Evolutionary conservation across 1,139 yeast genomes (phyloP), one percentile per base, ranked within the genome.

Genomic region (Sporopachydermia cereana): DNA sequence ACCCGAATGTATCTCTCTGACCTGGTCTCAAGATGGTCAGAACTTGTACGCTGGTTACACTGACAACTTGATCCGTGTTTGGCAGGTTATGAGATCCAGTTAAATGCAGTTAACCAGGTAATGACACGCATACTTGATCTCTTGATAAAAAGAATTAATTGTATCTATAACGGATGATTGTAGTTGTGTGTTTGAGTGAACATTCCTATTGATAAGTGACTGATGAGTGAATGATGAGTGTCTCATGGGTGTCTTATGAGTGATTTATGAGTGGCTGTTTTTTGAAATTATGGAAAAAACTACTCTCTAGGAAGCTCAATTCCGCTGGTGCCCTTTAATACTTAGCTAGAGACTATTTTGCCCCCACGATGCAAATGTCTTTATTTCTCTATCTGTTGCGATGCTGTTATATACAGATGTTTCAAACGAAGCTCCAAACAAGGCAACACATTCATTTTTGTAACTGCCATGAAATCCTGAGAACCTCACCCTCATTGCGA

Each of bases 21-120:
- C 96, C 69, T 91, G 99, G 99, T 89, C 97, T 64, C 94, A 96
- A 72, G 98, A 91, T 66, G 98, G 98, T 72, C 97, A 89, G 80
- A 88, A 85, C 84, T 82, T 91, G 75, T 91, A 88, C 70, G 96
- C 97, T 63, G 99, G 99, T 80, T 91, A 91, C 96, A 89, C 97
- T 67, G 99, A 91, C 76, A 86, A 86, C 79, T 79, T 84, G 68
- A 89, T 91, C 80, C 91, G 98, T 79, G 98, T 89, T 74, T 91
- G 97, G 97, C 97, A 91, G 82, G 96, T 91, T 64, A 89, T 89
- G 96, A 88, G 95, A 76, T 79, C 94, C 66, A 69, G 69, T 67
- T 73, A 72, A 64, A 46, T 45, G 51, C 29, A 29, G 39, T n/a
- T 34, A 34, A 34, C 17, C 39, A 34, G 9, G n/a, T 34, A 34